Base-by-base conservation (phyloP, 495 filamentous ascomycete species). In the Xylaria sp. region DNA sequence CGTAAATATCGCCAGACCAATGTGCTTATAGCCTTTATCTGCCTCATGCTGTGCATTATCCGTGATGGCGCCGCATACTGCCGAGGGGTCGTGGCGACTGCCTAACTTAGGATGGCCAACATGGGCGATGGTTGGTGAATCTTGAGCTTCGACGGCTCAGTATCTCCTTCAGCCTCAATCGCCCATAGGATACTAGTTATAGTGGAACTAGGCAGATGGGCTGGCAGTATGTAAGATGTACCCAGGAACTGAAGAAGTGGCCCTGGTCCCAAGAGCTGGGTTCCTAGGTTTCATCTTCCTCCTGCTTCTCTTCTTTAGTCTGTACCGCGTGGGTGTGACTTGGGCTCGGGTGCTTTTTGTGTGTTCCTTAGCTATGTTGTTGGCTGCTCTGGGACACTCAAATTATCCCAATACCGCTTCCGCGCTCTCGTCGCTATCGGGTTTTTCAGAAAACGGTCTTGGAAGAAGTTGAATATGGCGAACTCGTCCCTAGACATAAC, bases 391-490 rank as follows among this genome's bases (percentile, higher is more conserved):
- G 67, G 19, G 3, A 52, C 67, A 62, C 57, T 69, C 21, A 62
- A 24, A 61, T 83, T 71, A 52, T 84, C 77, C 88, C 88, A 90
- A 73, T 84, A 90, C 11, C 85, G 78, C 31, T 74, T 76, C 64
- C 80, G 81, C 2, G 88, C 88, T 0, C 67, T 70, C 46, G 70
- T 67, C 35, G 84, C 83, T n/a, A 88, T 44, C 59, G 71, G 41
- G 40, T 79, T 68, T 33, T 83, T 85, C 14, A 80, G 74, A 72
- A 89, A 93, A 1, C 88, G 86, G 26, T 80, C 73, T 53, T 90
- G 88, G 77, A 89, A 93, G 76, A 89, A 94, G 78, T 89, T 95
- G 85, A 94, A 93, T 35, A 96, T 83, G 19, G 91, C 87, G 72
- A 93, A 94, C 77, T 96, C 92, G 73, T 92, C 86, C 64, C 84